Percentiles rank a stretch among this genome's conserved stretches.
phyloP scores from a whole-genome alignment of 2,329 filamentous ascomycete genomes.

The Trichoderma koningiopsis region DNA sequence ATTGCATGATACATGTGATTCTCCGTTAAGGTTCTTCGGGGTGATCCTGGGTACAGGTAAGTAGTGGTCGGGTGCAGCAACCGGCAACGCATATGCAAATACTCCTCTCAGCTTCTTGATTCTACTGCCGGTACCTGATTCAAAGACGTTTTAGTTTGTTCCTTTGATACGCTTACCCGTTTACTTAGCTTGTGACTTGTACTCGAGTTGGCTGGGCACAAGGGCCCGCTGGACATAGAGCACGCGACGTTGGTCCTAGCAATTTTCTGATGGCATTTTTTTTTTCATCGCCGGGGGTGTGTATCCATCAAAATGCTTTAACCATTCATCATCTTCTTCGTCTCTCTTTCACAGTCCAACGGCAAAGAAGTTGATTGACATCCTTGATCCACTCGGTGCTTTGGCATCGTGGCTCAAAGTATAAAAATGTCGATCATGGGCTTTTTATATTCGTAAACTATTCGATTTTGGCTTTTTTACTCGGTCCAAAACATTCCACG shows the following conservation, averaged over 20 bases:
- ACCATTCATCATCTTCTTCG: not conserved
- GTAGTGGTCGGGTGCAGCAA: conserved; percentile 3
- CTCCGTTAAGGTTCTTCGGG: not conserved
- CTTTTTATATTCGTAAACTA: not conserved
- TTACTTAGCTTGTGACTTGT: not conserved
- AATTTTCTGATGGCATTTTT: not conserved
- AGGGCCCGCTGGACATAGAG: not conserved
- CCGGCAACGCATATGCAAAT: not conserved
- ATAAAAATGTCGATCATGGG: not conserved
- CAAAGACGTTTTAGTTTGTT: not conserved
- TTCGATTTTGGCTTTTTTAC: not conserved
- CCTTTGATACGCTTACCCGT: not conserved
- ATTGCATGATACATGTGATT: not conserved
- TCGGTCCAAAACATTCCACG: not conserved
- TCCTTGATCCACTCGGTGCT: not conserved
- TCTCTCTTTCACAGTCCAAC: not conserved
- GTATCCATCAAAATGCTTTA: not conserved
- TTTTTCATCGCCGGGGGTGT: not conserved
- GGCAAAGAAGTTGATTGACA: not conserved
- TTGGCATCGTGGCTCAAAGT: not conserved
- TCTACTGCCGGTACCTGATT: not conserved
- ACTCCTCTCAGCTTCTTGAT: not conserved
- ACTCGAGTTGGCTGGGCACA: not conserved
- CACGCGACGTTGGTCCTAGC: not conserved
- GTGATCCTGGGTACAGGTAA: not conserved